Base-by-base conservation (phyloP, 2,329 filamentous ascomycete genomes). In the Ascochyta pisi region DNA sequence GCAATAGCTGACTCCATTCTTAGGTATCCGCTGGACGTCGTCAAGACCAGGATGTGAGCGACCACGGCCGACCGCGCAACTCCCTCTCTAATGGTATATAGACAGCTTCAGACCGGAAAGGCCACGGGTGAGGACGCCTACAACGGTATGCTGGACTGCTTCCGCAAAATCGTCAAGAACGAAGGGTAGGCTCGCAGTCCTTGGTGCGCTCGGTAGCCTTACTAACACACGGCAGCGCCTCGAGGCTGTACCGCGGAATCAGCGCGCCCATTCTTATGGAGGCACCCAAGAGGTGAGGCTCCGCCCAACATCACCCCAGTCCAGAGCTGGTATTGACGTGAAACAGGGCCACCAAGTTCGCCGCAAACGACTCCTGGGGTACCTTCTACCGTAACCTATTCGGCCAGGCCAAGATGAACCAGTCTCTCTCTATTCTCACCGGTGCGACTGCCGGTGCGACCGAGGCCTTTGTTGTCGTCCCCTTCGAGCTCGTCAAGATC, bases 401-500 rank as follows among this genome's bases (percentile, higher is more conserved):
- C 75, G 92, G 91, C 64, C 83, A 89, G 52, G 78, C 86, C 53
- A 91, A 96, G 81, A 95, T 96, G 88, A 98, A 85, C 73, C 95
- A 99, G 80, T 86, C 87, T 1, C 86, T 99, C 56, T 96, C 95
- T 23, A 86, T 97, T 64, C 86, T 99, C 47, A 99, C 95, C 4
- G 95, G 95, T 68, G 95, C 95, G 31, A 91, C 92, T 23, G 95
- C 95, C 57, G 95, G 95, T 76, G 95, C 94, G 33, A 98, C 94
- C 55, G 95, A 99, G 80, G 84, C 94, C 48, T 95, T 99, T 75
- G 93, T 98, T 65, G 95, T 99, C 58, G 95, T 99, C 29, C 95
- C 95, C 46, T 99, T 99, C 77, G 95, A 97, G 83, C 86, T 97
- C 56, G 89, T 99, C 84, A 99, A 99, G 86, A 99, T 99, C 75